These are phyloP conservation scores for Quercus parvula DNA, from an alignment of 306 rosid genomes.

Conservation along the genomic window DNA sequence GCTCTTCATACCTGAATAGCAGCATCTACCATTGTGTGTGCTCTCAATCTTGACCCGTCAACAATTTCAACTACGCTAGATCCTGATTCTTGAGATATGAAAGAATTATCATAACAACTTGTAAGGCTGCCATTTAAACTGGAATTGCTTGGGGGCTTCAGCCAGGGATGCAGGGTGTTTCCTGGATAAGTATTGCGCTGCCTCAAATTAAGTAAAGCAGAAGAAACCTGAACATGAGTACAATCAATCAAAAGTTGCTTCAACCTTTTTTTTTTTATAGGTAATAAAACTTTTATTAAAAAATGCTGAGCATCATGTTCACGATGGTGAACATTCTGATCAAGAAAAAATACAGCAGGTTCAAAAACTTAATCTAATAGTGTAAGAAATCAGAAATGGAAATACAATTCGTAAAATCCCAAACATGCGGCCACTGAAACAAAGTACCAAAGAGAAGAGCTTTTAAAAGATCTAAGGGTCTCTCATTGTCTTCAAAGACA, in stretches of 20 bases:
- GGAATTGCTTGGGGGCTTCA: slow-evolving; percentile 44
- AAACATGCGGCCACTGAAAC: too few relatives aligned
- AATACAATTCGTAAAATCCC: too few relatives aligned
- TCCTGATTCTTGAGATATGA: slow-evolving; percentile 50
- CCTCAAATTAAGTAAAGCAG: slow-evolving; percentile 62
- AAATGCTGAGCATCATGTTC: too few relatives aligned
- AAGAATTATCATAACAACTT: slow-evolving; percentile 45
- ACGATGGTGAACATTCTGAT: too few relatives aligned
- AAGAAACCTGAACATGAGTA: slow-evolving; percentile 65
- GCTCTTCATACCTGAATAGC: slow-evolving; percentile 70
- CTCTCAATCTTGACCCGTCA: slow-evolving; percentile 61
- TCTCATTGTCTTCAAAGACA: not conserved
- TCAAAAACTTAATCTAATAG: too few relatives aligned
- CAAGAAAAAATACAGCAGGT: too few relatives aligned
- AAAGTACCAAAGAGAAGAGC: not conserved
- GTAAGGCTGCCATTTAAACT: slow-evolving; percentile 37
- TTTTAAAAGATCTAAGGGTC: too few relatives aligned
- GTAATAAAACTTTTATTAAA: too few relatives aligned
- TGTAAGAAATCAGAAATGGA: too few relatives aligned
- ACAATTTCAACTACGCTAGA: slow-evolving; percentile 62
- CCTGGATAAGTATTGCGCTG: slow-evolving; percentile 69
- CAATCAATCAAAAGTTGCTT: slow-evolving; percentile 22
- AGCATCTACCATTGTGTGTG: slow-evolving; percentile 73
- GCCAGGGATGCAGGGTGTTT: slow-evolving; percentile 48
- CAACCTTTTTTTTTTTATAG: not conserved